Percentiles rank a stretch among this genome's conserved stretches.
Evolutionary conservation across 345 rosid genomes (phyloP).

Genomic region (Turnera subulata): DNA sequence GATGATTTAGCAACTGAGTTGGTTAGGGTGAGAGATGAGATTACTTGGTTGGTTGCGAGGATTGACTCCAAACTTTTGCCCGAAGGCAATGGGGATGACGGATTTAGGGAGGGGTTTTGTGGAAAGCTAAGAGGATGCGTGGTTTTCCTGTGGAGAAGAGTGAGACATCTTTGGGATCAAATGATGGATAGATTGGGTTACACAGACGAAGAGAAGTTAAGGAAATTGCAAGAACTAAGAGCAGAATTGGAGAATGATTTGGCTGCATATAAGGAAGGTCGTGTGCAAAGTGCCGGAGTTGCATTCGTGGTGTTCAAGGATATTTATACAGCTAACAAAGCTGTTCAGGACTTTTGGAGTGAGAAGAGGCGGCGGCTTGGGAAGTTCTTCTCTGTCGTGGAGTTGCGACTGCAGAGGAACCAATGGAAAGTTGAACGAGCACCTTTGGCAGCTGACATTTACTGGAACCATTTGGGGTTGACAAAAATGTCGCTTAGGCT

Average conservation of each 20-base stretch:
- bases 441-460: constrained; percentile 88
- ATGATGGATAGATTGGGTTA: constrained; percentile 49
- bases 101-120: constrained; percentile 13
- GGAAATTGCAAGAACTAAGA: constrained; percentile 70
- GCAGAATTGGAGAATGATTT: constrained; percentile 68
- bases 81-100: constrained; percentile 36
- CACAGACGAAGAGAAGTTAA: constrained; percentile 62
- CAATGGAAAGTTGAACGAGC: constrained; percentile 99
- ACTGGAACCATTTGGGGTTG: constrained; percentile 93
- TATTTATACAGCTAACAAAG: constrained; percentile 90
- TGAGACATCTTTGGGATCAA: constrained; percentile 39
- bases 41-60: constrained; percentile 83
- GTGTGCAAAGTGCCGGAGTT: constrained; percentile 84
- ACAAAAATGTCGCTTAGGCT: constrained; percentile 65
- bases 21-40: constrained; percentile 77
- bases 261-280: constrained; percentile 68
- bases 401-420: constrained; percentile 82
- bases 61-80: constrained; percentile 75
- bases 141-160: constrained; percentile 32
- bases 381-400: constrained; percentile 79
- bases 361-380: constrained; percentile 80
- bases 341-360: constrained; percentile 75
- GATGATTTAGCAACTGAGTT: constrained; percentile 85
- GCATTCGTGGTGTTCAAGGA: constrained; percentile 92
- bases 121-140: constrained; percentile 26